Base-by-base conservation (phyloP, 2,329 filamentous ascomycete genomes). In the Blastomyces parvus region DNA sequence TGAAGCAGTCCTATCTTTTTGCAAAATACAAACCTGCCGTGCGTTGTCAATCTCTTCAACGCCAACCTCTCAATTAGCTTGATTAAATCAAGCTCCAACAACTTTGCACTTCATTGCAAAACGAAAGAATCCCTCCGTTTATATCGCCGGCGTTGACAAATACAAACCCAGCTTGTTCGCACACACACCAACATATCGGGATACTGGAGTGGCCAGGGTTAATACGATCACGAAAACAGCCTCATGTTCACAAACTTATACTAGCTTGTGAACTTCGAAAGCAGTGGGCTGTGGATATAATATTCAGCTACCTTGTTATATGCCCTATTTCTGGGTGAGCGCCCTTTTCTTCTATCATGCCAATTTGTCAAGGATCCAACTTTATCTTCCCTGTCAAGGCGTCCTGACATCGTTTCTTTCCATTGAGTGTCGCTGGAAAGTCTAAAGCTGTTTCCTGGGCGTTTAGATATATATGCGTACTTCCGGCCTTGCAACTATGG, bases 41-140 rank as follows among this genome's bases (percentile, higher is more conserved):
- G 70, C 68, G 66, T 64, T 59, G 61, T 62, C 60, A 64, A 50
- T 60, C 64, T 62, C 58, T 50, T 64, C 61, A 61, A 50, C 63
- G 40, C 57, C 65, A 56, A 17, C 25, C 60, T 65, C 63, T 60
- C 60, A 62, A 62, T 66, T 66, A 65, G 64, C 25, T 33, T 58
- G 61, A 66, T 19, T 56, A 57, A 1, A 38, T 30, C 25, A 52
- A 30, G 14, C 48, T 40, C 22, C 22, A 59, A 19, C 56, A 38
- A 19, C 38, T 11, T 27, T 30, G 25, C 57, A 5, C 17, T 48
- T 27, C 42, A n/a, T 3, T 19, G 58, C 40, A 50, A 33, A 13
- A 48, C 6, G 36, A 59, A 42, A 38, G 36, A 38, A 44, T 11
- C 13, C 56, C 25, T 13, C 46, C 38, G 11, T 44, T 11, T 46